Base-by-base conservation (phyloP, 1,284 basidiomycete genomes). In the Sporisorium reilianum region DNA sequence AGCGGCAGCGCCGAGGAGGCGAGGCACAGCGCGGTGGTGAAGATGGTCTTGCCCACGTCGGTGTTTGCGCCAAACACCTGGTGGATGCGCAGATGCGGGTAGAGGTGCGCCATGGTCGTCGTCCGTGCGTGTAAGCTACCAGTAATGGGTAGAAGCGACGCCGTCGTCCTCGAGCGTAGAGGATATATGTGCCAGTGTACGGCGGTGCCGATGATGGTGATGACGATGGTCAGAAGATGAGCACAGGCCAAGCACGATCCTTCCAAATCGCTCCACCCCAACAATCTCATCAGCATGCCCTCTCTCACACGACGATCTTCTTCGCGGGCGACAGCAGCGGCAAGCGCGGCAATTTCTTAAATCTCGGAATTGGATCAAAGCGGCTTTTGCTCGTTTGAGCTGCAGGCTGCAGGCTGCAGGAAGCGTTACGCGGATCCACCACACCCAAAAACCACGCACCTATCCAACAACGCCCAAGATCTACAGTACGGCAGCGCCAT, bases 41-140 rank as follows among this genome's bases (percentile, higher is more conserved):
- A 82, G 56, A 84, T 80, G 18, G 83, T 84, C 75, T 84, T 84
- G 64, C 83, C 83, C 1, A 84, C 83, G 50, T 84, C 83, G 7
- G 83, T 84, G 60, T 84, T 82, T 14, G 83, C 82, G 20, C 83
- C 83, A 75, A 84, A 83, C 23, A 84, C 67, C 54, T 84, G 80
- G 44, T 75, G 78, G 26, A 80, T 41, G 6, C 80, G 64, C 6
- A 82, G 63, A 30, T 78, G 68, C 10, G 75, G 74, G 51, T 76
- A 76, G 46, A 76, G 69, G 25, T 76, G 69, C 5, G 74, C 64
- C 74, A 76, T 76, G 46, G 28, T 30, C 18, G 22, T 45, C 18
- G 46, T n/a, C 42, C 44, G 45, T 26, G 2, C 12, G 23, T 46
- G 45, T 16, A 26, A 8, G 26, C 26, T 18, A n/a, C 36, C 36